phyloP scores from a whole-genome alignment of 352 stramenopile species.

The Globisporangium solare region DNA sequence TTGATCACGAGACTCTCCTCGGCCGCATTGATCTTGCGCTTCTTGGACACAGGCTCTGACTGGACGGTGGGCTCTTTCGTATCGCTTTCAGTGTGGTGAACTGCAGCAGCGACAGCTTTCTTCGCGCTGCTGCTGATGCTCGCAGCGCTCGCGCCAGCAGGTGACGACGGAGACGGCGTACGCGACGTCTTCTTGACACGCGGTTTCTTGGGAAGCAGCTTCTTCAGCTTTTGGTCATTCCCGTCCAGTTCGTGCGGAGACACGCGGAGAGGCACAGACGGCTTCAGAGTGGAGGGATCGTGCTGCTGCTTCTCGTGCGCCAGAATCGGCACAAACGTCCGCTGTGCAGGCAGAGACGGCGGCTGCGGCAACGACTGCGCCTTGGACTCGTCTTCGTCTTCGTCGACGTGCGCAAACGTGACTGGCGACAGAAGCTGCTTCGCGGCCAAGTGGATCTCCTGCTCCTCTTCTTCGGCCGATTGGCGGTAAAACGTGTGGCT shows the following conservation, averaged over 20 bases:
- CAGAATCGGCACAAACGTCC: slow-evolving; percentile 5
- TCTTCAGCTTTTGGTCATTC: slow-evolving; percentile 1
- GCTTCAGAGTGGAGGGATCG: neutral
- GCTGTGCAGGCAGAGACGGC: neutral
- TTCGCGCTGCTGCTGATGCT: neutral
- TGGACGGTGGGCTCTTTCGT: neutral
- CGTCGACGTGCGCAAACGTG: slow-evolving; percentile 12
- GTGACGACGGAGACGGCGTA: neutral
- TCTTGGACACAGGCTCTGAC: slow-evolving; percentile 6
- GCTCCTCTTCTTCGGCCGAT: slow-evolving; percentile 13
- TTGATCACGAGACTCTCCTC: slow-evolving; percentile 22
- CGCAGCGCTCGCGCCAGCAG: neutral
- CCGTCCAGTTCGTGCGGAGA: neutral
- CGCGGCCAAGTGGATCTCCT: slow-evolving; percentile 17
- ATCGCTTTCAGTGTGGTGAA: neutral
- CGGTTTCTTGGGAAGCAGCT: slow-evolving; percentile 13
- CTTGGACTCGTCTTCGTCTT: slow-evolving; percentile 8
- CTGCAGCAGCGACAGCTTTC: neutral
- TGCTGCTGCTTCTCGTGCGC: neutral
- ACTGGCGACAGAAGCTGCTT: slow-evolving; percentile 17
- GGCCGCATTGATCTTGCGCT: slow-evolving; percentile 9
- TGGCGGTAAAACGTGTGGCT: slow-evolving; percentile 3
- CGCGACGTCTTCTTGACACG: slow-evolving; percentile 10
- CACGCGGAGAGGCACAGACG: slow-evolving; percentile 1
- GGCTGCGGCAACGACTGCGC: too few species aligned